phyloP scores from a whole-genome alignment of 2,329 filamentous ascomycete species.

The Epichloe sibirici region DNA sequence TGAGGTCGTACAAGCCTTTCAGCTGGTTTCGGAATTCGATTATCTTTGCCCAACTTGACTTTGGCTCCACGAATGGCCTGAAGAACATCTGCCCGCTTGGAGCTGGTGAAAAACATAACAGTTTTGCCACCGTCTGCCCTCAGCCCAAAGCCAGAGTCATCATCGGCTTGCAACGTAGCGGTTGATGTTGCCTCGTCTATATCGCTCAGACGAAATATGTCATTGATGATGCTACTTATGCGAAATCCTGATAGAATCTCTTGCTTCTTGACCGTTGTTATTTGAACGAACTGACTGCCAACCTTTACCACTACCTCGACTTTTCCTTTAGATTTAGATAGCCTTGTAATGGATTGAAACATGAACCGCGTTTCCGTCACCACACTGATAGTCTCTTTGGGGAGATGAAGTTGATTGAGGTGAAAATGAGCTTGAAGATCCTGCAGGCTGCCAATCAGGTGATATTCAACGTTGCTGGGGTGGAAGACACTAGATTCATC shows the following conservation, averaged over 20 bases:
- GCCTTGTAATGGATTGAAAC: slow-evolving; percentile 50
- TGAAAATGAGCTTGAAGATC: slow-evolving; percentile 57
- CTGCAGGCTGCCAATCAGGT: slow-evolving; percentile 51
- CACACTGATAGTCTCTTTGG: slow-evolving; percentile 58
- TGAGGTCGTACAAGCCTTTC: slow-evolving; percentile 56
- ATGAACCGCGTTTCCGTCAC: slow-evolving; percentile 54
- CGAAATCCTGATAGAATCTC: slow-evolving; percentile 52
- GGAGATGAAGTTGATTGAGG: slow-evolving; percentile 51
- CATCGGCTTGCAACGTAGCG: slow-evolving; percentile 45
- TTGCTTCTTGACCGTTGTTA: slow-evolving; percentile 57
- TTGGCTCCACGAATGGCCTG: slow-evolving; percentile 52
- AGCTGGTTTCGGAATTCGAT: slow-evolving; percentile 45
- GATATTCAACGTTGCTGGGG: slow-evolving; percentile 52
- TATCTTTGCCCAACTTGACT: slow-evolving; percentile 51
- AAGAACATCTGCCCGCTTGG: slow-evolving; percentile 50
- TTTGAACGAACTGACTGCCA: slow-evolving; percentile 56
- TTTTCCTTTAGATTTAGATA: slow-evolving; percentile 59
- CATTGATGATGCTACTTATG: slow-evolving; percentile 53
- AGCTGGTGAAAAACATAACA: slow-evolving; percentile 59
- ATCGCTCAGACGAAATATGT: slow-evolving; percentile 56
- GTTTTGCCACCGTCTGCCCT: slow-evolving; percentile 58
- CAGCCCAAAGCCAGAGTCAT: slow-evolving; percentile 55
- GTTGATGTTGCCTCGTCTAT: slow-evolving; percentile 52
- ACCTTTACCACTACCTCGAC: slow-evolving; percentile 59
- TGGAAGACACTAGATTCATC: slow-evolving; percentile 49